A percentile compares a stretch with the other conserved stretches of the same genome.
Conservation (phyloP, 805 yeast genomes). For the Spathaspora gorwiae region DNA sequence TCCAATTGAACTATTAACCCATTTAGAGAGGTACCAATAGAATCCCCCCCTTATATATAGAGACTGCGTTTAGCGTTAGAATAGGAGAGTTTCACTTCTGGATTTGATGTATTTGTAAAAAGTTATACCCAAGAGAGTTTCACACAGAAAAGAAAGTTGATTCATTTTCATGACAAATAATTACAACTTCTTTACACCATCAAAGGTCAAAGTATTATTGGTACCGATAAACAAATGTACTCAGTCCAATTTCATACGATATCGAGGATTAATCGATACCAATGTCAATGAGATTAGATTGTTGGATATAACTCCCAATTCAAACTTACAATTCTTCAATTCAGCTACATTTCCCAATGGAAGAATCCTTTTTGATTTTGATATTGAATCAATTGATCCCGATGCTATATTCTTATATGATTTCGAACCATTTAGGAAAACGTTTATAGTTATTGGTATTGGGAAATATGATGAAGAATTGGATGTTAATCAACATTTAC, state of each 20-base stretch:
- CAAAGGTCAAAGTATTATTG: constrained; percentile 60
- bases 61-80: too few species aligned
- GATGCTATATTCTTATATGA: constrained; percentile 71
- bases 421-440: constrained; percentile 83
- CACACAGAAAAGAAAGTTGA: neutral
- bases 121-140: too few species aligned
- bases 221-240: constrained; percentile 60
- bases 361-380: constrained; percentile 55
- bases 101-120: too few species aligned
- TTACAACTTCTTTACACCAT: constrained; percentile 56
- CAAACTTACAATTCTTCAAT: constrained; percentile 49
- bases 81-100: too few species aligned
- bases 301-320: constrained; percentile 68
- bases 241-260: constrained; percentile 37
- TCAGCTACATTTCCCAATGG: constrained; percentile 88
- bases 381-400: constrained; percentile 42
- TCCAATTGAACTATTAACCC: too few species aligned
- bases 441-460: constrained; percentile 54
- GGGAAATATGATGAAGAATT: constrained; percentile 22
- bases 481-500: constrained; percentile 3
- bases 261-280: constrained; percentile 40
- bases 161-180: constrained; percentile 22
- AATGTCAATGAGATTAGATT: constrained; percentile 59
- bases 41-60: too few species aligned
- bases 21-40: too few species aligned